Evolutionary conservation across 352 stramenopile genomes (phyloP).

Genomic region (Globisporangium carolinianum): DNA sequence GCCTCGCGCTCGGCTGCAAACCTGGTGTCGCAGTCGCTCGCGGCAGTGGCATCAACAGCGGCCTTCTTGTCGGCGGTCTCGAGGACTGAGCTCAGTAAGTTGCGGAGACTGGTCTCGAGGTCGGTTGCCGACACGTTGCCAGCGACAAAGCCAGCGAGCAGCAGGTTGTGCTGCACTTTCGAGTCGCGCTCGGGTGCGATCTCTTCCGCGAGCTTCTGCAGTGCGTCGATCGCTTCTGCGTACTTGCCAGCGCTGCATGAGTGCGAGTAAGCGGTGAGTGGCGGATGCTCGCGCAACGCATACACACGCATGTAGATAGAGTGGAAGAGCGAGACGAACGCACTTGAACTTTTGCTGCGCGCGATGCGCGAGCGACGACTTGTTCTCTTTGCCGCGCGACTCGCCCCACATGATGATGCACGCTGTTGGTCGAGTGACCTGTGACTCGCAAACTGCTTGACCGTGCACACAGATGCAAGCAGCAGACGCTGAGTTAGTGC

Average conservation of each 20-base stretch:
- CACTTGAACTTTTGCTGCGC: slow-evolving; percentile 87
- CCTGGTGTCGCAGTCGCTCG: slow-evolving; percentile 14
- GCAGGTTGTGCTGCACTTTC: slow-evolving; percentile 84
- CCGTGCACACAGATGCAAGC: neutral
- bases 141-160: slow-evolving; percentile 60
- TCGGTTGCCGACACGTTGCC: slow-evolving; percentile 55
- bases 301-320: neutral
- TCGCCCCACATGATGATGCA: slow-evolving; percentile 47
- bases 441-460: too few relatives aligned
- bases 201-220: slow-evolving; percentile 80
- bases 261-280: neutral
- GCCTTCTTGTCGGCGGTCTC: slow-evolving; percentile 37
- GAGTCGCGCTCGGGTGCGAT: slow-evolving; percentile 66
- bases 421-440: too few relatives aligned
- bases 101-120: slow-evolving; percentile 65
- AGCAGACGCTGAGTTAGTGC: too few relatives aligned
- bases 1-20: slow-evolving; percentile 79
- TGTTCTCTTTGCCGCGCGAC: slow-evolving; percentile 71
- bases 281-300: neutral
- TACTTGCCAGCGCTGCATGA: slow-evolving; percentile 73
- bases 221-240: slow-evolving; percentile 72
- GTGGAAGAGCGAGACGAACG: slow-evolving; percentile 12
- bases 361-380: slow-evolving; percentile 79
- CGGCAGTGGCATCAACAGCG: slow-evolving; percentile 14
- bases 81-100: slow-evolving; percentile 37